Evolutionary conservation across 2,329 filamentous ascomycete genomes (phyloP).

Genomic region (Venturiaceae sp.): DNA sequence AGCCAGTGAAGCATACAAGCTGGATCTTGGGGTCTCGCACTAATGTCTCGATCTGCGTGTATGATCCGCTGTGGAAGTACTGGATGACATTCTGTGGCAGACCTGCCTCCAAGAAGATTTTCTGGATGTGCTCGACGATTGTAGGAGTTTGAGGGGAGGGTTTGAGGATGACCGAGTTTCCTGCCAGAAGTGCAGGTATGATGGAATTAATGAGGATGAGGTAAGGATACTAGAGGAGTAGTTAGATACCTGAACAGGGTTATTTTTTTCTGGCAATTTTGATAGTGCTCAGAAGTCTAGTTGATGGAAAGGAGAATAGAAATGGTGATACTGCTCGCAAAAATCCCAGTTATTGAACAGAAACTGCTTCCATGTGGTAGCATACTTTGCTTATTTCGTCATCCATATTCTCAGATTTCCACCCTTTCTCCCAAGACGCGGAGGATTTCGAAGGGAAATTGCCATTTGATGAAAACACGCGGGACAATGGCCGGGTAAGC

Average conservation of each 20-base stretch:
- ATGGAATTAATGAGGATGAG: conserved; percentile 87
- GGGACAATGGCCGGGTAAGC: conserved; percentile 12
- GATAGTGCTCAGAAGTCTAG: background rate
- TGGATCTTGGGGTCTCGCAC: conserved; percentile 68
- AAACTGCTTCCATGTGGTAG: too few relatives aligned
- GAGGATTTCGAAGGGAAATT: too few relatives aligned
- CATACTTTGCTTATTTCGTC: too few relatives aligned
- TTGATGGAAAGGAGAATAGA: conserved; percentile 7
- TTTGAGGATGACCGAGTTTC: conserved; percentile 88
- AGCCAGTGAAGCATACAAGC: conserved; percentile 88
- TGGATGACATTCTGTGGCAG: conserved; percentile 78
- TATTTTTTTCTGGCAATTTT: background rate
- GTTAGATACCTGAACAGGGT: too few relatives aligned
- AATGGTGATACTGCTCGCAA: too few relatives aligned
- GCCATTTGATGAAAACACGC: too few relatives aligned
- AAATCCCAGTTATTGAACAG: too few relatives aligned
- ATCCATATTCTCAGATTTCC: too few relatives aligned
- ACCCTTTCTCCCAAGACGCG: too few relatives aligned
- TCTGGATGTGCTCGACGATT: conserved; percentile 71
- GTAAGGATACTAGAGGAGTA: conserved; percentile 67
- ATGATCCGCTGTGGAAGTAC: conserved; percentile 83
- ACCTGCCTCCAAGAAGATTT: conserved; percentile 70
- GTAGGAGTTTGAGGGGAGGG: conserved; percentile 93
- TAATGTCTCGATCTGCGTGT: conserved; percentile 64
- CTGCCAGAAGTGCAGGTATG: conserved; percentile 80